Percentiles rank a stretch among this genome's conserved stretches.
Evolutionary conservation across 345 rosid species (phyloP).

Genomic region (Sisymbrium irio): DNA sequence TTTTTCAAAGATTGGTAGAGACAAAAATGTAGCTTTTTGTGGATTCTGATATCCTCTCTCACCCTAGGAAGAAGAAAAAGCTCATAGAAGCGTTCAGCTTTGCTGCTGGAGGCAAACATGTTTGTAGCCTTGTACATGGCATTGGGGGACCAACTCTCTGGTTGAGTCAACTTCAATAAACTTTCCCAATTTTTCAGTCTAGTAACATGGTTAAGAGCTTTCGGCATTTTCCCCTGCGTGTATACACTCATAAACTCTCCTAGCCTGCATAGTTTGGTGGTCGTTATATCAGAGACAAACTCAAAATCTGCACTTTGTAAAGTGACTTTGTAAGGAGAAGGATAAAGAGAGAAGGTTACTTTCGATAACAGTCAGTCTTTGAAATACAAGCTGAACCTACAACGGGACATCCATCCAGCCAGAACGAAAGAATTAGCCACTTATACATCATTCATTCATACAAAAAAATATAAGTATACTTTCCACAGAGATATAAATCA

Average conservation of each 20-base stretch:
- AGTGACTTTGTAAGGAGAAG: not conserved
- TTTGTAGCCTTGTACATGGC: slow-evolving; percentile 5
- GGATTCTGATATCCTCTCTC: not conserved
- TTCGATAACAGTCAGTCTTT: too few species aligned
- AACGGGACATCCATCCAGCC: too few species aligned
- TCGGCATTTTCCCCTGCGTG: not conserved
- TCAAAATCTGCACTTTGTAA: too few species aligned
- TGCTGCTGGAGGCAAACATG: not conserved
- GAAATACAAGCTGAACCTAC: too few species aligned
- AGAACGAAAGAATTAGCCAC: too few species aligned
- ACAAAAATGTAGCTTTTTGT: not conserved
- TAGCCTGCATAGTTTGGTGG: not conserved
- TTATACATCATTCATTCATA: too few species aligned
- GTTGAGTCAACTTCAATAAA: not conserved
- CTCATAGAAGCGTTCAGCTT: not conserved
- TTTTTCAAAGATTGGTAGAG: slow-evolving; percentile 11
- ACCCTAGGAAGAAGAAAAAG: slow-evolving; percentile 13
- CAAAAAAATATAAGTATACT: too few species aligned
- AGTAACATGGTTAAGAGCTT: not conserved
- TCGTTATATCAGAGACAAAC: too few species aligned
- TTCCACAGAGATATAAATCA: too few species aligned
- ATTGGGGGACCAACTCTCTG: not conserved
- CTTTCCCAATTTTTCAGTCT: not conserved
- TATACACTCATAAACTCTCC: not conserved
- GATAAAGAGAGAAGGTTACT: too few species aligned